These are phyloP conservation scores for Sporobolomyces roseus DNA, from an alignment of 768 basidiomycete genomes.

Conservation along the genomic window DNA sequence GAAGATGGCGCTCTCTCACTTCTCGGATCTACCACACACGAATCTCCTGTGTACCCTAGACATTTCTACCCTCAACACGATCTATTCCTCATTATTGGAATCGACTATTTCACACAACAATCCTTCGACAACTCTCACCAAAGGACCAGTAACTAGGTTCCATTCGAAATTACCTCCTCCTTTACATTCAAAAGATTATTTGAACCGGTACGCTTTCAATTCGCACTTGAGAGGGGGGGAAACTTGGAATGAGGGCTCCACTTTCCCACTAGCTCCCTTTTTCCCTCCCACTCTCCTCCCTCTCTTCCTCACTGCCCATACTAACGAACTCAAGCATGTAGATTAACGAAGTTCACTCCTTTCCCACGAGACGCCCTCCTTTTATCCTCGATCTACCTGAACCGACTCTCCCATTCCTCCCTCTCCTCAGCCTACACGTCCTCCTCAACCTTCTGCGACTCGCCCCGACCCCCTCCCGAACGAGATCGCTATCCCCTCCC, in stretches of 20 bases:
- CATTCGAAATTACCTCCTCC: constrained; percentile 33
- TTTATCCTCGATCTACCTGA: constrained; percentile 40
- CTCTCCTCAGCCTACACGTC: background rate
- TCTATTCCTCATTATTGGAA: constrained; percentile 1
- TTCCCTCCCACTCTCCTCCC: no score
- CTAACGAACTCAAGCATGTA: no score
- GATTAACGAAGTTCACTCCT: constrained; percentile 37
- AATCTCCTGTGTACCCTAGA: no score
- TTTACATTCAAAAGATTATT: constrained; percentile 9
- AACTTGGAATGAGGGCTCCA: no score
- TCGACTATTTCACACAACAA: background rate
- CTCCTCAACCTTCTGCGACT: constrained; percentile 1
- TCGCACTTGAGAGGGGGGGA: no score
- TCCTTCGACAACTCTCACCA: background rate
- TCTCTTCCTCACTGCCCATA: no score
- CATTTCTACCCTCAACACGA: background rate
- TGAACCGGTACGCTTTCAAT: constrained; percentile 8
- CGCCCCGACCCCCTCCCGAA: background rate
- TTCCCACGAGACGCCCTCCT: constrained; percentile 41
- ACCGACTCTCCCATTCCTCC: constrained; percentile 39
- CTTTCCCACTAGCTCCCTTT: no score
- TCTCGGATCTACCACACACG: no score
- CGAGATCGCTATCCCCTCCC: background rate
- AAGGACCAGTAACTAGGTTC: constrained; percentile 18
- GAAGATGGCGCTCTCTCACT: no score